These are phyloP conservation scores for Closterium sp. DNA, from an alignment of 139 green algal genomes.

Conservation along the genomic window DNA sequence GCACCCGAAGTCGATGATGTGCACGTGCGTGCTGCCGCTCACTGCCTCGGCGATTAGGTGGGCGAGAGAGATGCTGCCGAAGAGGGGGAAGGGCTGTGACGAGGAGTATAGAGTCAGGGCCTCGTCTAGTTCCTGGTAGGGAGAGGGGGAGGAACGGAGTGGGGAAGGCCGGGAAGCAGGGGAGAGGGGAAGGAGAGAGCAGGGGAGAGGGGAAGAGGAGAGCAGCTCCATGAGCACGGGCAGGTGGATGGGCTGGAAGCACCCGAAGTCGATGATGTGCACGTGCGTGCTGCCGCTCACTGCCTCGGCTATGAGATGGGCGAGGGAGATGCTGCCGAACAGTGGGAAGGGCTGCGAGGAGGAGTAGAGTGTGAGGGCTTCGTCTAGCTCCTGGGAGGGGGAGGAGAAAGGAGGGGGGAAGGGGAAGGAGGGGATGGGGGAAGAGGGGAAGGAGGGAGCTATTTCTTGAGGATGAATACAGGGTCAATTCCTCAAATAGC, in stretches of 20 bases:
- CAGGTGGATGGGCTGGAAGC: neutral
- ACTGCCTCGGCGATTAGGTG: neutral
- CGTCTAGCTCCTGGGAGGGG: conserved; percentile 4
- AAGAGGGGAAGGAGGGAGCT: too few relatives aligned
- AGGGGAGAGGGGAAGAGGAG: too few relatives aligned
- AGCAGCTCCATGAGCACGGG: neutral
- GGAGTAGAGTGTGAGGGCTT: neutral
- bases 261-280: neutral
- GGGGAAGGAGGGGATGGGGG: too few relatives aligned
- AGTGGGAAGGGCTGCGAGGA: neutral
- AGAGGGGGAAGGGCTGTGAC: neutral
- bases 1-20: neutral
- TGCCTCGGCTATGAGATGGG: neutral
- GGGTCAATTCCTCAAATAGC: too few relatives aligned
- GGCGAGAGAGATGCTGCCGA: neutral
- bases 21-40: neutral
- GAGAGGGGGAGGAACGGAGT: too few relatives aligned
- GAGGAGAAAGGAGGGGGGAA: too few relatives aligned
- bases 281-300: neutral
- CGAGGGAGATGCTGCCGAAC: neutral
- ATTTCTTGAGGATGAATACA: too few relatives aligned
- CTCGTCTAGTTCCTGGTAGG: conserved; percentile 1
- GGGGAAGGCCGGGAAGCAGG: too few relatives aligned
- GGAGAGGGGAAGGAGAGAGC: too few relatives aligned
- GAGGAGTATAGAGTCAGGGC: neutral